Conservation (phyloP, 768 basidiomycete genomes). For the Mycena metata region DNA sequence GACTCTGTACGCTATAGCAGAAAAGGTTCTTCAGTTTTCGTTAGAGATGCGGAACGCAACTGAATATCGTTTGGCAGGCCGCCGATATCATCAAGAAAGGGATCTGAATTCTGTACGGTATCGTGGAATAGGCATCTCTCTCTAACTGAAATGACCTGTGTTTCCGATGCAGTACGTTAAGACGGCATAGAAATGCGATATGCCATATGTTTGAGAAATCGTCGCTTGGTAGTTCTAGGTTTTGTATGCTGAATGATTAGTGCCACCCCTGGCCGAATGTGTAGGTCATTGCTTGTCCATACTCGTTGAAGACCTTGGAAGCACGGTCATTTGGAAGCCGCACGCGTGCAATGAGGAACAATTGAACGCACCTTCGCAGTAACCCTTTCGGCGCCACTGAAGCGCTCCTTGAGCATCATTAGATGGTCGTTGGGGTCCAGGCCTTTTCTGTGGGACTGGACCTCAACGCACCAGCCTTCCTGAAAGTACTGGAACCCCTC, state of each 20-base stretch:
- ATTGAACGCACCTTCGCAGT: constrained; percentile 23
- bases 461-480: constrained; percentile 31
- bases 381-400: constrained; percentile 30
- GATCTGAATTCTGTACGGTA: no score
- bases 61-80: not conserved
- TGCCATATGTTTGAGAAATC: no score
- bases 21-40: constrained; percentile 4
- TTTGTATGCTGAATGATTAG: no score
- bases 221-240: no score
- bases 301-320: constrained; percentile 30
- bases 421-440: constrained; percentile 28
- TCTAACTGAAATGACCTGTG: no score
- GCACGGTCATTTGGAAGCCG: not conserved
- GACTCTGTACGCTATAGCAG: constrained; percentile 21
- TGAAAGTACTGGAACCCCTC: constrained; percentile 34
- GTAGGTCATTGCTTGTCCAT: constrained; percentile 24
- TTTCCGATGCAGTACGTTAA: no score
- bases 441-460: constrained; percentile 27
- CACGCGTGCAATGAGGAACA: not conserved
- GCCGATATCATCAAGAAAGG: constrained; percentile 24
- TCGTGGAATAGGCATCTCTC: no score
- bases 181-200: no score
- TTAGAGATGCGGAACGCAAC: not conserved
- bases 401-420: constrained; percentile 29
- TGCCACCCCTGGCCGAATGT: constrained; percentile 24